These are phyloP conservation scores for Zygnema circumcarinatum DNA, from an alignment of 139 green algal genomes.

Conservation along the genomic window DNA sequence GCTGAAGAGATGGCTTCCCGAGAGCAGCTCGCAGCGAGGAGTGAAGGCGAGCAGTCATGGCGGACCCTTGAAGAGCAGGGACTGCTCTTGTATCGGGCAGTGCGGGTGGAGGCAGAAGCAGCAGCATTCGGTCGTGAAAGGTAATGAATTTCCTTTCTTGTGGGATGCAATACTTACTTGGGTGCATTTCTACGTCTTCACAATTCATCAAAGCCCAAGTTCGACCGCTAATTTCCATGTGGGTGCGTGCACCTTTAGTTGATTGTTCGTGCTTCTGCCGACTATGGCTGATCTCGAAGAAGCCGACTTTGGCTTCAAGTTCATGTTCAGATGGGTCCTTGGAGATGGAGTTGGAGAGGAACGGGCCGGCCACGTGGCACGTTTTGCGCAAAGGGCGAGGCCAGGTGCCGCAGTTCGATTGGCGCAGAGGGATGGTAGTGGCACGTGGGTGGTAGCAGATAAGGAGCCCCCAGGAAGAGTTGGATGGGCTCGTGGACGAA, in stretches of 20 bases:
- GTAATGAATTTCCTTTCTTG: background rate
- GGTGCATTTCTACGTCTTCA: background rate
- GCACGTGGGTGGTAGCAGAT: background rate
- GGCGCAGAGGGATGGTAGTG: background rate
- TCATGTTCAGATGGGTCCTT: conserved; percentile 43
- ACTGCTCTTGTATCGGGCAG: conserved; percentile 31
- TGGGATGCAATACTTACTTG: background rate
- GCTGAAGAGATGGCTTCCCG: conserved; percentile 32
- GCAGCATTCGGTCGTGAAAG: conserved; percentile 44
- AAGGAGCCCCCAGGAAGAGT: conserved; percentile 41
- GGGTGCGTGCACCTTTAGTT: background rate
- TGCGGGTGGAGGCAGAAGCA: conserved; percentile 28
- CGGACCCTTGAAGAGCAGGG: conserved; percentile 23
- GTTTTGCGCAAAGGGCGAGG: conserved; percentile 42
- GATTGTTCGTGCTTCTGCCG: background rate
- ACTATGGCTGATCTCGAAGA: background rate
- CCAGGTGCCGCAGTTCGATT: conserved; percentile 38
- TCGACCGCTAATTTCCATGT: background rate
- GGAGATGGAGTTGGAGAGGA: conserved; percentile 8
- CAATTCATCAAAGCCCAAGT: background rate
- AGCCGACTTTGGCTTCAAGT: background rate
- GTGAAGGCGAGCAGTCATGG: conserved; percentile 13
- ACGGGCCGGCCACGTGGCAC: conserved; percentile 5
- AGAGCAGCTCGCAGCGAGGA: background rate
- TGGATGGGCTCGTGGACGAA: conserved; percentile 13